Conservation (phyloP, 176 grass and related monocot species). For the Cenchrus purpureus region DNA sequence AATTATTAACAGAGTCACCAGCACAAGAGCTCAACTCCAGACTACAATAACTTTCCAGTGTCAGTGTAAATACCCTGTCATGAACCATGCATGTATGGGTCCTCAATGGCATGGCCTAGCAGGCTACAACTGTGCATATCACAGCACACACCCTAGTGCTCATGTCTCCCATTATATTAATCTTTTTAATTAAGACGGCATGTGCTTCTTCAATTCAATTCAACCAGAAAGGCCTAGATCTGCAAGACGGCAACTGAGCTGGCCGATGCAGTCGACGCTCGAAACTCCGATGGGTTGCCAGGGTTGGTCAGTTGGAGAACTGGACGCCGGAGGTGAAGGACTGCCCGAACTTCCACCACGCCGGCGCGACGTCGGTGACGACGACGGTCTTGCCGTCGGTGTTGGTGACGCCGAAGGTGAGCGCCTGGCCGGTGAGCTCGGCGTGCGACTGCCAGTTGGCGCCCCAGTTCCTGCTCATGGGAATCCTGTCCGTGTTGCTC, state of each 20-base stretch:
- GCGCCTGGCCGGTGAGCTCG: conserved; percentile 54
- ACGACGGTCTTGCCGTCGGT: conserved; percentile 12
- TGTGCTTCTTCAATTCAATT: not conserved
- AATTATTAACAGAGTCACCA: not conserved
- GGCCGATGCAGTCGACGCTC: too few relatives aligned
- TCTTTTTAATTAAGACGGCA: not conserved
- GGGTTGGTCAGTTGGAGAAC: not conserved
- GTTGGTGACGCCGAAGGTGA: conserved; percentile 14
- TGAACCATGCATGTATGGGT: not conserved
- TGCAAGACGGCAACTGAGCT: not conserved
- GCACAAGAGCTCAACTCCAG: not conserved
- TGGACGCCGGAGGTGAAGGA: not conserved
- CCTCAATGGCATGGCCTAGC: too few relatives aligned
- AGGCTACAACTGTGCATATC: not conserved
- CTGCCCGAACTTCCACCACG: conserved; percentile 8
- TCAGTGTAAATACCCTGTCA: not conserved
- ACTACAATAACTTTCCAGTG: not conserved
- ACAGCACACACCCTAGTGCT: not conserved
- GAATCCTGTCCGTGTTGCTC: conserved; percentile 53
- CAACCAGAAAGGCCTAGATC: not conserved
- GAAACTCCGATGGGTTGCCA: not conserved
- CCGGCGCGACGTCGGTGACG: conserved; percentile 5
- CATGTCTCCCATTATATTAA: not conserved
- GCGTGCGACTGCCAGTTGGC: conserved; percentile 79
- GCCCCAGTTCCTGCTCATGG: conserved; percentile 85